Conservation (phyloP, 2,329 filamentous ascomycete genomes). For the Aspergillus sp. region DNA sequence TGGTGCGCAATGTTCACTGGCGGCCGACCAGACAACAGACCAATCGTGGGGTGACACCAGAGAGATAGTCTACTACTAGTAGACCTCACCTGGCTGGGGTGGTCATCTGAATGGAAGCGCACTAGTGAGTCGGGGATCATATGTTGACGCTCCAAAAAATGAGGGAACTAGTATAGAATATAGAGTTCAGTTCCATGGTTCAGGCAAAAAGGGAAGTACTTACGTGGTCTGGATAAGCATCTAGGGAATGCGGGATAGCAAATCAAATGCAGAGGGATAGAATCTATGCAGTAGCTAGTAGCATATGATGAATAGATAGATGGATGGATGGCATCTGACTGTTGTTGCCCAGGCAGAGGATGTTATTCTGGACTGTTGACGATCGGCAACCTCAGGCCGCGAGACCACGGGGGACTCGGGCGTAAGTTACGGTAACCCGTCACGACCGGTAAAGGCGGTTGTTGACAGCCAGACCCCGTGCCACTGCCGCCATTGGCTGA, state of each 20-base stretch:
- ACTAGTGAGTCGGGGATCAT: not conserved
- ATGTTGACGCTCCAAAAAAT: not conserved
- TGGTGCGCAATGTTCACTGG: not conserved
- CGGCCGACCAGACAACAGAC: not conserved
- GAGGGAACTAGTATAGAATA: not conserved
- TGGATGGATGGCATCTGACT: not conserved
- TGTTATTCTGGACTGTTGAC: not conserved
- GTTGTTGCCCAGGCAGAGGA: not conserved
- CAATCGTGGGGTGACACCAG: not conserved
- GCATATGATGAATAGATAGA: not conserved
- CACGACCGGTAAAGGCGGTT: constrained; percentile 9
- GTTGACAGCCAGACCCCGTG: constrained; percentile 14
- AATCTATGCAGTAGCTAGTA: not conserved
- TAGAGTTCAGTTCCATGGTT: not conserved
- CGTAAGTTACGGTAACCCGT: constrained; percentile 10
- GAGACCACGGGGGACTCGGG: not conserved
- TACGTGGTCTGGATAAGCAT: too few relatives aligned
- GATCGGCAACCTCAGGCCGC: constrained; percentile 1
- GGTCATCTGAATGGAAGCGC: not conserved
- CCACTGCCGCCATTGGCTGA: not conserved
- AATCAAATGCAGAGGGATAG: not conserved
- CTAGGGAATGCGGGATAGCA: too few relatives aligned
- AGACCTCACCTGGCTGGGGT: not conserved
- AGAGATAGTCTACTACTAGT: not conserved
- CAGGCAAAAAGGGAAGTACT: not conserved